Conservation (phyloP, 129 eudicot genomes). For the Artemisia argyi region DNA sequence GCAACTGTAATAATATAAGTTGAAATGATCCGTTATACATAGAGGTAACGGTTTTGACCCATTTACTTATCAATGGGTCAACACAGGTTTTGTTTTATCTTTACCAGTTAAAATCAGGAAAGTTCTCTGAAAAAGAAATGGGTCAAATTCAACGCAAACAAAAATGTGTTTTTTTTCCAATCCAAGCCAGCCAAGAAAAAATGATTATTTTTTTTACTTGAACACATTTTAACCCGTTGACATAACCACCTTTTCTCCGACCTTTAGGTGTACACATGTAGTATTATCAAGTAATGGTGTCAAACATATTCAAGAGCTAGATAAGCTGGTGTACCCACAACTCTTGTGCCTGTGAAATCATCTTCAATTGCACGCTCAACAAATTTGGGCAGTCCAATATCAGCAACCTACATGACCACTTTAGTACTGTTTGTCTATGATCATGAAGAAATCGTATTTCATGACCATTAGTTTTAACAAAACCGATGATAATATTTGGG, state of each 20-base stretch:
- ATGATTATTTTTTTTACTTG: too few species aligned
- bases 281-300: neutral
- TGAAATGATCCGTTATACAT: too few species aligned
- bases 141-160: too few species aligned
- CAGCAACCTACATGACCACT: too few species aligned
- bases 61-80: too few species aligned
- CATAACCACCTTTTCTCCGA: neutral
- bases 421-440: neutral
- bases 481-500: too few species aligned
- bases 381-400: slow-evolving; percentile 39
- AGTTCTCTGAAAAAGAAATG: too few species aligned
- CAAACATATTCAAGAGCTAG: slow-evolving; percentile 48
- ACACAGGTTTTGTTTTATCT: neutral
- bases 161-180: too few species aligned
- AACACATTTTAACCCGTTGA: neutral
- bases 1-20: too few species aligned
- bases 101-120: too few species aligned
- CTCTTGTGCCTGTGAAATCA: slow-evolving; percentile 32
- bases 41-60: neutral
- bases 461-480: neutral
- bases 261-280: neutral
- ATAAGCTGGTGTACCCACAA: slow-evolving; percentile 48
- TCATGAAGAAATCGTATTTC: neutral
- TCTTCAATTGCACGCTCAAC: slow-evolving; percentile 41
- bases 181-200: too few species aligned